Conservation (phyloP, 805 yeast species). For the Metschnikowia vanudenii region DNA sequence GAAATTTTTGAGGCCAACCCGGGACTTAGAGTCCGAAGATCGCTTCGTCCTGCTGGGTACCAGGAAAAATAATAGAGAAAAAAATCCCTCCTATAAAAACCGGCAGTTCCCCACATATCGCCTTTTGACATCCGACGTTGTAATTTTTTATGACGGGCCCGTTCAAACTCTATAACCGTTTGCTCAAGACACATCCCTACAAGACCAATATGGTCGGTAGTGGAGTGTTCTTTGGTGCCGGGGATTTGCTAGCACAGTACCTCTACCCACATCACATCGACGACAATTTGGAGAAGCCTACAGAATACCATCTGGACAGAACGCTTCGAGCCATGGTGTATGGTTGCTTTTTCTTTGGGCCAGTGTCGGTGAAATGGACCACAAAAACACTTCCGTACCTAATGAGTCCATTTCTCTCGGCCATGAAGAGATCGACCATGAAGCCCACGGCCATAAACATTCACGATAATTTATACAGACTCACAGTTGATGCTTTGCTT, state of each 20-base stretch:
- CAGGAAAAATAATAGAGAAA: background rate
- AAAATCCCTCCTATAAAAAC: background rate
- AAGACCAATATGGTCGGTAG: conserved; percentile 54
- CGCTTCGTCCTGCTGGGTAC: conserved; percentile 12
- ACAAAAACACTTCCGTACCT: conserved; percentile 36
- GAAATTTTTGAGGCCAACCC: conserved; percentile 1
- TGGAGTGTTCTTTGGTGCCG: conserved; percentile 45
- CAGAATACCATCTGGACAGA: conserved; percentile 28
- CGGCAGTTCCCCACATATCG: background rate
- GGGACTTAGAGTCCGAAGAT: conserved; percentile 11
- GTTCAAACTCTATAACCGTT: conserved; percentile 22
- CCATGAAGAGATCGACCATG: conserved; percentile 12
- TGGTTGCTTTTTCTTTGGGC: conserved; percentile 40
- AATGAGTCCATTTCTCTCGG: conserved; percentile 33
- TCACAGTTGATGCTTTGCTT: conserved; percentile 37
- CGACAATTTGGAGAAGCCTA: conserved; percentile 20
- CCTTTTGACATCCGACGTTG: background rate
- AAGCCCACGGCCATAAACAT: conserved; percentile 15
- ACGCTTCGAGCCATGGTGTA: conserved; percentile 38
- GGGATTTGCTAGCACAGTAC: conserved; percentile 43
- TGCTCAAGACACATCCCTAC: conserved; percentile 47
- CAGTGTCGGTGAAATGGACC: conserved; percentile 40
- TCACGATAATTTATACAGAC: conserved; percentile 25
- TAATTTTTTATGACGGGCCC: conserved; percentile 14
- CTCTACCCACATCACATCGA: conserved; percentile 33